Percentiles rank a stretch among this genome's conserved stretches.
Conservation (phyloP, 2,329 filamentous ascomycete genomes). For the Fusarium sp. region DNA sequence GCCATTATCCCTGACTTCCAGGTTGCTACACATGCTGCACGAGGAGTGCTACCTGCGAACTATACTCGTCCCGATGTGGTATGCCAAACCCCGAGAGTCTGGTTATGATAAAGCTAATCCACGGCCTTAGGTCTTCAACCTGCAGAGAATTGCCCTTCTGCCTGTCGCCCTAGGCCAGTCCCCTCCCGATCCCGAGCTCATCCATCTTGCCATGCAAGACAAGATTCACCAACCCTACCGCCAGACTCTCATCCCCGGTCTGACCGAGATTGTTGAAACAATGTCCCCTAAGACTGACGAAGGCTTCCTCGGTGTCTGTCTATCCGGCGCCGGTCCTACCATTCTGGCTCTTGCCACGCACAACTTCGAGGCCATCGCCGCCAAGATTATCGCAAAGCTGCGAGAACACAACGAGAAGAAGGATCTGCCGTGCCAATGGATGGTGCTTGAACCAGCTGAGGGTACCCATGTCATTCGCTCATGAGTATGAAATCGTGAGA, state of each 20-base stretch:
- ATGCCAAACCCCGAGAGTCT: conserved; percentile 36
- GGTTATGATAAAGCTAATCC: conserved; percentile 15
- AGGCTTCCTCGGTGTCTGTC: conserved; percentile 90
- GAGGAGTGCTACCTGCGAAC: conserved; percentile 80
- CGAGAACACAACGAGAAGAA: conserved; percentile 64
- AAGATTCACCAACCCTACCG: conserved; percentile 98
- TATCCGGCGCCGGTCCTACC: conserved; percentile 94
- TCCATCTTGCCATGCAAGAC: conserved; percentile 98
- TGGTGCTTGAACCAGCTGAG: conserved; percentile 86
- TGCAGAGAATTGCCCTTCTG: conserved; percentile 91
- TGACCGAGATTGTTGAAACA: conserved; percentile 88
- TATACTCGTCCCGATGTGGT: conserved; percentile 88
- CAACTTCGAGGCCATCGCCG: conserved; percentile 88
- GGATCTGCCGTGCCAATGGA: conserved; percentile 84
- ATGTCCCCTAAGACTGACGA: conserved; percentile 89
- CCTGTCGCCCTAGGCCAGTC: conserved; percentile 89
- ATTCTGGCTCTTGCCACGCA: conserved; percentile 91
- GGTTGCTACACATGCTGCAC: conserved; percentile 91
- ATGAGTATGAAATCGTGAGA: background rate
- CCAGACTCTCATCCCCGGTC: conserved; percentile 87
- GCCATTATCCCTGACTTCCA: conserved; percentile 97
- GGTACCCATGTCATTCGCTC: conserved; percentile 63
- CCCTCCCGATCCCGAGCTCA: conserved; percentile 90
- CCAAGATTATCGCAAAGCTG: conserved; percentile 79
- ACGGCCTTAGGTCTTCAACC: conserved; percentile 80